Percentiles rank a stretch among this genome's conserved stretches.
These are phyloP conservation scores for Eimeria falciformis DNA, from an alignment of 169 alveolate genomes.

Conservation along the genomic window DNA sequence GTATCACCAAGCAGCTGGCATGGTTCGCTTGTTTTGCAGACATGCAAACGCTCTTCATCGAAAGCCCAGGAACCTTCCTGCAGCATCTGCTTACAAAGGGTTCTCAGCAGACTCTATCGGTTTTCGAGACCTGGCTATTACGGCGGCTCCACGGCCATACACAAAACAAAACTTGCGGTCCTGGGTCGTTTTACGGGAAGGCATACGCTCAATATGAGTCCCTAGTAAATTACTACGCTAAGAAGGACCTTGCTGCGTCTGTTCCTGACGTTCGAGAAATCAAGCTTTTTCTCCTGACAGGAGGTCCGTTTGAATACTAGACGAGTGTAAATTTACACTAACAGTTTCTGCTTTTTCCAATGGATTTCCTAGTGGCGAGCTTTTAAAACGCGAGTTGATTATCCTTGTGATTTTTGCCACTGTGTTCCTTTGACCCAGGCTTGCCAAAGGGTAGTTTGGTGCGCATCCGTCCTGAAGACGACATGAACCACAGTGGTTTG, in stretches of 20 bases:
- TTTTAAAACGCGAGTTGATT: neutral
- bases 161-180: constrained; percentile 40
- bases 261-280: constrained; percentile 60
- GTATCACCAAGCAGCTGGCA: neutral
- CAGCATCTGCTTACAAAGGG: constrained; percentile 7
- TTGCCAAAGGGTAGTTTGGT: constrained; percentile 49
- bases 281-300: constrained; percentile 57
- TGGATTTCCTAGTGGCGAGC: too few relatives aligned
- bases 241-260: constrained; percentile 27
- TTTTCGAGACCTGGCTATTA: constrained; percentile 49
- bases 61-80: constrained; percentile 70
- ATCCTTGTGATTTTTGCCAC: neutral
- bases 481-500: constrained; percentile 26
- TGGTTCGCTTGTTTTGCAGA: neutral
- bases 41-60: constrained; percentile 47
- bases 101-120: constrained; percentile 12
- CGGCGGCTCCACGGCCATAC: constrained; percentile 62
- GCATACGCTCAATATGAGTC: constrained; percentile 53
- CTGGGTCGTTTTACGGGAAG: constrained; percentile 52
- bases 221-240: constrained; percentile 38
- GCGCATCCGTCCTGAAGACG: constrained; percentile 61
- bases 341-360: neutral
- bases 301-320: constrained; percentile 14
- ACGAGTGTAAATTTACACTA: neutral
- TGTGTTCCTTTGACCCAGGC: neutral